Conservation (phyloP, 805 yeast species). For the Maudiozyma turicensis region DNA sequence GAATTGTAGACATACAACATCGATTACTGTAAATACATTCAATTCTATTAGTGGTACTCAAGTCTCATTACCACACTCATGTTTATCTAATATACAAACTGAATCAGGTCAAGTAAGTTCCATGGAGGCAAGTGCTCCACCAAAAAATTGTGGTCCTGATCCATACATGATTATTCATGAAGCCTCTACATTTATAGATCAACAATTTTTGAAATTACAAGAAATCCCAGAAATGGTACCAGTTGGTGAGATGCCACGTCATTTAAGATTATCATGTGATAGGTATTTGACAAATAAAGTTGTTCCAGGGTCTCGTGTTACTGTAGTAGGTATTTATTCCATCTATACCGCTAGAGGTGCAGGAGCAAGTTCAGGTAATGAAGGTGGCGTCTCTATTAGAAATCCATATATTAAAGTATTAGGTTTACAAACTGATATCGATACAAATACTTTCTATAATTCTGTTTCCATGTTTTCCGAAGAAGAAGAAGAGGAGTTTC, state of each 20-base stretch:
- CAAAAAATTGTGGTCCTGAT: slow-evolving; percentile 65
- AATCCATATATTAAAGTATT: slow-evolving; percentile 82
- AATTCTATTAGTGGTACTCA: slow-evolving; percentile 26
- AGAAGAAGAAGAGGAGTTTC: slow-evolving; percentile 88
- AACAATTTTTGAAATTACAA: slow-evolving; percentile 86
- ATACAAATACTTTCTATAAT: slow-evolving; percentile 49
- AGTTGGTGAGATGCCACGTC: slow-evolving; percentile 97
- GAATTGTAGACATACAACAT: slow-evolving; percentile 72
- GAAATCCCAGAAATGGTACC: slow-evolving; percentile 99
- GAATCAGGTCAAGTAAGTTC: slow-evolving; percentile 6
- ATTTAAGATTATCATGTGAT: slow-evolving; percentile 77
- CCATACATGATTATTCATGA: slow-evolving; percentile 93
- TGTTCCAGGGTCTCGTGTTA: slow-evolving; percentile 92
- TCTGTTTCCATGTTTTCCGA: slow-evolving; percentile 55
- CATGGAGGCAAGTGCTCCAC: slow-evolving; percentile 2
- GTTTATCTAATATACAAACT: slow-evolving; percentile 19
- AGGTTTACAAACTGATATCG: slow-evolving; percentile 80
- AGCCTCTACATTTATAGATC: slow-evolving; percentile 87
- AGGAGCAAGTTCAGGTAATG: slow-evolving; percentile 35
- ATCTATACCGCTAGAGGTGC: slow-evolving; percentile 69
- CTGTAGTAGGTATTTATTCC: slow-evolving; percentile 85
- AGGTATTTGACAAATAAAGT: slow-evolving; percentile 82
- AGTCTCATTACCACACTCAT: slow-evolving; percentile 26
- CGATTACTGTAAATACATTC: slow-evolving; percentile 35
- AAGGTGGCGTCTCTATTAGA: slow-evolving; percentile 66